Evolutionary conservation across 1,139 yeast species (phyloP), one percentile per base, ranked within the genome.

Genomic region (Taphrina deformans): DNA sequence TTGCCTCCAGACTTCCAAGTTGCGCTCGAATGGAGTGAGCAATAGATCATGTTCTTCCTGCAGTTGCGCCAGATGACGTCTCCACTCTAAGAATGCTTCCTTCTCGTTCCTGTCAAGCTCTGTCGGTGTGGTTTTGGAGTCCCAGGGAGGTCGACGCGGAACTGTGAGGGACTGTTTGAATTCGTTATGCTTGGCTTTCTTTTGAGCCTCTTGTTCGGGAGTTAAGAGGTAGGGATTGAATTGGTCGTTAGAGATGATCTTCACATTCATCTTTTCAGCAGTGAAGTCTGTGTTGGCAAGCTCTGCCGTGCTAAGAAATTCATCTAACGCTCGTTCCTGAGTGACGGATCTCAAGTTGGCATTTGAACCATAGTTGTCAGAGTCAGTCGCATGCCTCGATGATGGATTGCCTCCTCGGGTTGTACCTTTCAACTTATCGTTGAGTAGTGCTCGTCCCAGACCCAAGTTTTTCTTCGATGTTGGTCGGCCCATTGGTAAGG

Each of bases 1-100:
- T 77, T 95, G 99, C 75, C 95, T 86, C 99, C 99, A 95, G 67
- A 95, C 98, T 79, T 93, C 97, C 71, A 95, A 81, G 75, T 95
- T 95, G 77, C 99, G 84, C 78, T 95, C 99, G 74, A 93, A 95
- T 1, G 99, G 99, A 0, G 99, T 95, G 75, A 95, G 81, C 69
- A 92, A 79, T 71, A 95, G 79, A 74, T 93, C 97, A 50, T 81
- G 84, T 69, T 81, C 82, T 74, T 93, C 97, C 68, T 95, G 95
- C 67, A 95, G 80, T 53, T 82, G 77, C 0, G 99, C 99, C 69
- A 95, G 80, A 55, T 86, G 85, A 73, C 98, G 82, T 78, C 99
- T 84, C 99, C 99, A 95, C 35, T 88, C 87, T 73, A 95, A 81
- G 73, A 95, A 95, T 1, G 97, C 87, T 70, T 90, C 88, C 72